Evolutionary conservation across 257 asterid species (phyloP).

Genomic region (Plantago major): DNA sequence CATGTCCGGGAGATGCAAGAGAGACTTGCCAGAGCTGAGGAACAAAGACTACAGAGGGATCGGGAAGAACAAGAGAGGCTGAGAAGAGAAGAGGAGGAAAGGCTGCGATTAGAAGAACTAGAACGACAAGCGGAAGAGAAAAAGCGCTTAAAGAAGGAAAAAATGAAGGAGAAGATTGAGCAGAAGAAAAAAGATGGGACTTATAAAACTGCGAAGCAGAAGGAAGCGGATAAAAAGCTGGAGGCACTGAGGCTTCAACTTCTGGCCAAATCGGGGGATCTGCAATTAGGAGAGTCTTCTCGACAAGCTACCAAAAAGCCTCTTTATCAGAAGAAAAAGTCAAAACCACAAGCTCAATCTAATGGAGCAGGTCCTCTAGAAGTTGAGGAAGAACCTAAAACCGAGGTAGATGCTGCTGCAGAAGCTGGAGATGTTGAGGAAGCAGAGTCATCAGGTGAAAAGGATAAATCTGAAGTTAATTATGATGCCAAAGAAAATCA

Average conservation of each 20-base stretch:
- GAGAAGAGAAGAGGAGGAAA: constrained; percentile 94
- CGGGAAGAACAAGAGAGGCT: constrained; percentile 77
- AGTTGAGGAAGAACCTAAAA: constrained; percentile 31
- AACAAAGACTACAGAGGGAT: constrained; percentile 63
- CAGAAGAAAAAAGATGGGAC: constrained; percentile 87
- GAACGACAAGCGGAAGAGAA: constrained; percentile 79
- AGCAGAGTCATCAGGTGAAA: constrained; percentile 29
- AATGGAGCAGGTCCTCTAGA: constrained; percentile 54
- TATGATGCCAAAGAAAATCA: constrained; percentile 50
- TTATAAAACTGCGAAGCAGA: constrained; percentile 76
- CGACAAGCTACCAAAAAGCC: constrained; percentile 63
- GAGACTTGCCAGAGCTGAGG: constrained; percentile 60
- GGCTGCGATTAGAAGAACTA: constrained; percentile 57
- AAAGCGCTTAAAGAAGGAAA: constrained; percentile 81
- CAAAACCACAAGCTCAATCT: constrained; percentile 58
- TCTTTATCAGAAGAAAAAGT: constrained; percentile 61
- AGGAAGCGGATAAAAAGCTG: constrained; percentile 83
- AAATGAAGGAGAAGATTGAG: constrained; percentile 72
- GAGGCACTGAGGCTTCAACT: constrained; percentile 88
- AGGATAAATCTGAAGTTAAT: constrained; percentile 37
- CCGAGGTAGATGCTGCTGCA: constrained; percentile 34
- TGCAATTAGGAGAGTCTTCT: constrained; percentile 49
- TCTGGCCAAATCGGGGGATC: constrained; percentile 55
- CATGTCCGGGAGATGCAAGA: constrained; percentile 94
- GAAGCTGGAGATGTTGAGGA: constrained; percentile 40